phyloP scores from a whole-genome alignment of 352 stramenopile genomes.

The Stramenopiles sp. region DNA sequence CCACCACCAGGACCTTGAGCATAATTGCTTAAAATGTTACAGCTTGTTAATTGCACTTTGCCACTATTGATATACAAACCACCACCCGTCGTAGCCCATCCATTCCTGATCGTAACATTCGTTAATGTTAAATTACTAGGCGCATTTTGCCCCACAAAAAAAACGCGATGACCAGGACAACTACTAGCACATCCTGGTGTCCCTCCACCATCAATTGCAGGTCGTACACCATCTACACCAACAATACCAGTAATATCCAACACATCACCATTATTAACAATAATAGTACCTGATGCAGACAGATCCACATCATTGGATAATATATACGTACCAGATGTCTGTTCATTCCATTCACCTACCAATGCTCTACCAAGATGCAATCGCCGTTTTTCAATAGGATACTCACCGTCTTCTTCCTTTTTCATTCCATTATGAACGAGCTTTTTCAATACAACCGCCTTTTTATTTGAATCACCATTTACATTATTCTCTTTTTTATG shows the following conservation, averaged over 20 bases:
- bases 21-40: not conserved
- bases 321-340: not conserved
- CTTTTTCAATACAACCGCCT: not conserved
- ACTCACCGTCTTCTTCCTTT: not conserved
- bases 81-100: not conserved
- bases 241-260: not conserved
- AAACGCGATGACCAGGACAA: not conserved
- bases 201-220: not conserved
- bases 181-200: not conserved
- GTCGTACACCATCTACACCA: not conserved
- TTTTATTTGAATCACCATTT: not conserved
- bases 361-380: not conserved
- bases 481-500: not conserved
- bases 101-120: not conserved
- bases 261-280: not conserved
- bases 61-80: no score
- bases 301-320: not conserved
- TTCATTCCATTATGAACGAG: not conserved
- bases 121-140: not conserved
- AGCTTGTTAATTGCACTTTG: no score
- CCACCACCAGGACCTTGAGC: not conserved
- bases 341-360: not conserved
- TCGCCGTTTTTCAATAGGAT: not conserved
- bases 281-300: not conserved
- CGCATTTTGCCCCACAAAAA: not conserved